Evolutionary conservation across 108 stramenopile genomes (phyloP).

Genomic region (Fistulifera pelliculosa): DNA sequence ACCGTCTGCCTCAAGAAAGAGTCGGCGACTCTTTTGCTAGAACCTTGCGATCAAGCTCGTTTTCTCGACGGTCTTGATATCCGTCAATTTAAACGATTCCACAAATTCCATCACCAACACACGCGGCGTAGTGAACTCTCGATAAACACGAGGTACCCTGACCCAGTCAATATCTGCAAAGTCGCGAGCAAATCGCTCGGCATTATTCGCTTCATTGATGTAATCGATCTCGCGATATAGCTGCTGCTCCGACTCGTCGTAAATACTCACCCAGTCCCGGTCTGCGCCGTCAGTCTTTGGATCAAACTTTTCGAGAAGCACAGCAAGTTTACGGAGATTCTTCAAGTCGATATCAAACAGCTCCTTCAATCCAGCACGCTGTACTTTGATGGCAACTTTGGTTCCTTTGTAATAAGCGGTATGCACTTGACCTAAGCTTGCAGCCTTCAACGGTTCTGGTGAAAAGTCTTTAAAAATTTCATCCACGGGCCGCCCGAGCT

Average conservation of each 20-base stretch:
- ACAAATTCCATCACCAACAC: constrained; percentile 93
- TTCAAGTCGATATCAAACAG: constrained; percentile 96
- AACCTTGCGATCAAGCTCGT: constrained; percentile 72
- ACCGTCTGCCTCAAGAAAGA: constrained; percentile 88
- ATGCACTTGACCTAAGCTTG: constrained; percentile 91
- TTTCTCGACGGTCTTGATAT: constrained; percentile 67
- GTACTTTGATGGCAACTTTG: constrained; percentile 90
- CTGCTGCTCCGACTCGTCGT: constrained; percentile 81
- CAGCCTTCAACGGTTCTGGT: constrained; percentile 79
- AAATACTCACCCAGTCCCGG: constrained; percentile 89
- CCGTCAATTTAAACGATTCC: constrained; percentile 84
- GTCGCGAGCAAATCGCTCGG: constrained; percentile 75
- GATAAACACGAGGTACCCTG: constrained; percentile 73
- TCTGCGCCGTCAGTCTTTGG: constrained; percentile 88
- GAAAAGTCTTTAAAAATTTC: constrained; percentile 81
- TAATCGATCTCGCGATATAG: constrained; percentile 95
- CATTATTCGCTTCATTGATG: constrained; percentile 83
- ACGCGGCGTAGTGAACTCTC: constrained; percentile 72
- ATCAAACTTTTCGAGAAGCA: constrained; percentile 88
- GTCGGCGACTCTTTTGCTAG: constrained; percentile 87
- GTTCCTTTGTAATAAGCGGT: constrained; percentile 77
- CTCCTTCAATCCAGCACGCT: constrained; percentile 88
- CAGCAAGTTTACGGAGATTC: constrained; percentile 81
- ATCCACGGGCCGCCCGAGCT: constrained; percentile 69
- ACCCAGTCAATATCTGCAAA: constrained; percentile 79